A percentile compares a stretch with the other conserved stretches of the same genome.
These are phyloP conservation scores for Tricholoma saponaceum DNA, from an alignment of 768 basidiomycete genomes.

Conservation along the genomic window DNA sequence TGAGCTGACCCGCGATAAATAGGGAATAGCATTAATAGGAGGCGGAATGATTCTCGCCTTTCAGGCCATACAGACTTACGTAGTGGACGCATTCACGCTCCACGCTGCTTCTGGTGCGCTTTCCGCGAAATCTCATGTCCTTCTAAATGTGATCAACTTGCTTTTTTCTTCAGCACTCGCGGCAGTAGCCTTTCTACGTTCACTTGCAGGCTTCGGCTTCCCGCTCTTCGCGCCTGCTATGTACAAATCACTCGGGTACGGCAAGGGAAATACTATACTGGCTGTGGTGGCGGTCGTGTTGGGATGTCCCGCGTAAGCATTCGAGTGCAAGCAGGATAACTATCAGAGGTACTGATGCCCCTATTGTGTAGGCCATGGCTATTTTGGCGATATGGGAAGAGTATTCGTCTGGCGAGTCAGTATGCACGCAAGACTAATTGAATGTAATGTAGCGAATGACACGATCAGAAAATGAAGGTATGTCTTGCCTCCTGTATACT, in stretches of 20 bases:
- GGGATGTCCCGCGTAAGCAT: conserved; percentile 55
- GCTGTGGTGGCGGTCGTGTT: conserved; percentile 53
- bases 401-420: conserved; percentile 47
- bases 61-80: conserved; percentile 61
- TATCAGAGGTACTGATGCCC: conserved; percentile 1
- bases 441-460: background rate
- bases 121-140: background rate
- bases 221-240: conserved; percentile 75
- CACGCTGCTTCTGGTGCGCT: conserved; percentile 62
- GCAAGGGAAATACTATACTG: conserved; percentile 64
- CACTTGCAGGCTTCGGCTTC: conserved; percentile 68
- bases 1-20: background rate
- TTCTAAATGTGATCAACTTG: background rate
- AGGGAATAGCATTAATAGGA: conserved; percentile 59
- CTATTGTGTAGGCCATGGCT: conserved; percentile 26
- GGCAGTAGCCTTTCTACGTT: conserved; percentile 58
- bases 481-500: background rate
- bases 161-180: conserved; percentile 45
- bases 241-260: conserved; percentile 63
- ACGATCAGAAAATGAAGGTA: background rate
- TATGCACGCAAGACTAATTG: conserved; percentile 23
- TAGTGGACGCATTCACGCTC: conserved; percentile 63
- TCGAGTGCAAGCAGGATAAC: background rate
- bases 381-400: conserved; percentile 31
- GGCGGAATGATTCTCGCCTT: conserved; percentile 56